Evolutionary conservation across 2,329 filamentous ascomycete genomes (phyloP), one percentile per base, ranked within the genome.

Genomic region (Xylariaceae sp.): DNA sequence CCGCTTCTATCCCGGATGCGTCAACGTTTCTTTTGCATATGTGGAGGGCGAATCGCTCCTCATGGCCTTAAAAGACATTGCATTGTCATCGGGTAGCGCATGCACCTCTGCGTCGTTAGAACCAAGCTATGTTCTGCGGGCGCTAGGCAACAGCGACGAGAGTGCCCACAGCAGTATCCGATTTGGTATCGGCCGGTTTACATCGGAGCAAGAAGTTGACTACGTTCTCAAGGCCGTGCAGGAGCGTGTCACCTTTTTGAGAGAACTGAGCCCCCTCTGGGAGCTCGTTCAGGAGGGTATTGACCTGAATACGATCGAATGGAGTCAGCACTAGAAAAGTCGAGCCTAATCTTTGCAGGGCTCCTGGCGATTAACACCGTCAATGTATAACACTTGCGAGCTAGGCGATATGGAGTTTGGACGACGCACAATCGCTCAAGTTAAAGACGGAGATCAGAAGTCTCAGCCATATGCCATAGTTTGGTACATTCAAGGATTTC

Each of bases 41-140:
- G 92, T 99, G 4, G 94, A 99, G 75, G 94, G 94, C 63, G 94
- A 99, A 75, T 97, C 94, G 2, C 86, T 99, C 1, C 82, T 99
- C 59, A 99, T 99, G 94, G 94, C 94, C 0, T 78, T 99, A 39
- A 99, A 99, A 76, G 94, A 99, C 64, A 97, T 99, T 73, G 94
- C 94, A 0, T 79, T 99, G 29, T 97, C 93, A 6, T 99, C 94
- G 0, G 94, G 94, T 52, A 97, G 92, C 68, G 94, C 94, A 5
- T 99, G 94, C 76, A 99, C 94, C 2, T 97, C 93, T 4, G 94
- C 94, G 0, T 99, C 94, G 1, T 79, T 99, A 27, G 94, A 99
- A 73, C 94, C 94, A 13, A 96, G 91, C 72, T 99, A 99, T 72
- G 94, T 99, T 40, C 82, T 99, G 24, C 87, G 94, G 52, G 94